Evolutionary conservation across 139 green algal species (phyloP), one percentile per base, ranked within the genome.

Genomic region (Tetraselmis chui): DNA sequence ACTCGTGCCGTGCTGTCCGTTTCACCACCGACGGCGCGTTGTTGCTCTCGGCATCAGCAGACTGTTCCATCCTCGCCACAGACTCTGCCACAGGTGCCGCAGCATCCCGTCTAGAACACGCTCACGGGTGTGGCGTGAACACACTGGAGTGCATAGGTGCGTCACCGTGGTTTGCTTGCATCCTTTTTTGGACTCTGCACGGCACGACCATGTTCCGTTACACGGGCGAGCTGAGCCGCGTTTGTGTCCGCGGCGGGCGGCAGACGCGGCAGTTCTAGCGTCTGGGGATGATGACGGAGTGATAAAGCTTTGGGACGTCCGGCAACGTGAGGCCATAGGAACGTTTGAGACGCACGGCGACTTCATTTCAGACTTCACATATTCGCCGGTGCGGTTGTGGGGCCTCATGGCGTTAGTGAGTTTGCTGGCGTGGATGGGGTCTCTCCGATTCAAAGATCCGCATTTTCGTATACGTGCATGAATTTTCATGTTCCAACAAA

Each of bases 261-360:
- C 32, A 28, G 79, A 25, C n/a, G 58, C n/a, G 5, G 75, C 28
- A 30, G n/a, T 91, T 29, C 32, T 94, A 23, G 91, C 83, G 5
- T 85, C 89, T 30, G 94, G 94, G 23, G 94, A 97, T 86, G 92
- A 98, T 77, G 87, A 92, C 1, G 94, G 95, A 0, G 75, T 78
- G 1, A 59, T 98, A 2, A 89, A 90, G 83, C 75, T 97, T 23
- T 98, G 94, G 94, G 95, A 98, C 82, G 77, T 86, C 1, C 86
- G 95, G 23, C 84, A 90, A 45, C 25, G 78, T 29, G 5, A 86
- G 2, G 84, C 76, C 26, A 84, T 76, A 28, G 77, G 75, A 11
- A 78, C 30, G 26, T 90, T 92, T 29, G 81, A 86, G 29, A 88
- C 89, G 59, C 95, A 98, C 87, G 89, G 78, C 2, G 94, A 98